These are phyloP conservation scores for Penicillium frequentans DNA, from an alignment of 2,329 filamentous ascomycete species.

Conservation along the genomic window DNA sequence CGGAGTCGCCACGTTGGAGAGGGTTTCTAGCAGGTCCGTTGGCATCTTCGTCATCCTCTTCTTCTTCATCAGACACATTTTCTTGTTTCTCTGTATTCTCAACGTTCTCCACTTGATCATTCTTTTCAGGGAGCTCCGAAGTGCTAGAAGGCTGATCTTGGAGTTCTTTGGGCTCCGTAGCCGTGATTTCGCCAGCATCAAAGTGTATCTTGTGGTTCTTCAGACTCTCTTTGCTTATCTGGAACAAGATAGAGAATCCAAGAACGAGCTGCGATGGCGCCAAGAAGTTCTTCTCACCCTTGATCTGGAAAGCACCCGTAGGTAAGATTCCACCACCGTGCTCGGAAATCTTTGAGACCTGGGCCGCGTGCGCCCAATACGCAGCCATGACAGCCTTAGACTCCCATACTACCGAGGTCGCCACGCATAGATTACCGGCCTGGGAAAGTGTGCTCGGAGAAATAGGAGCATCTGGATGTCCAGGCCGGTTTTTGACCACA, in stretches of 20 bases:
- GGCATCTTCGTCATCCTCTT: constrained; percentile 36
- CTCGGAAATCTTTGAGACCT: constrained; percentile 82
- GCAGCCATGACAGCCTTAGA: constrained; percentile 93
- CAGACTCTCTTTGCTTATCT: constrained; percentile 84
- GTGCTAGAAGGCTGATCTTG: background rate
- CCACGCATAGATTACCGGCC: constrained; percentile 80
- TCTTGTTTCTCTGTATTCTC: constrained; percentile 9
- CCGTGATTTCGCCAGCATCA: constrained; percentile 31
- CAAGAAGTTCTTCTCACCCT: constrained; percentile 86
- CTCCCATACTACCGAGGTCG: constrained; percentile 89
- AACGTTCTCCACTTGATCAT: constrained; percentile 25
- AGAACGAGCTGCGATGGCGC: constrained; percentile 84
- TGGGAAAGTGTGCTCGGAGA: constrained; percentile 89
- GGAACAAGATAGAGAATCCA: constrained; percentile 84
- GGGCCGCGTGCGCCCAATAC: constrained; percentile 90
- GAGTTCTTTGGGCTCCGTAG: constrained; percentile 12
- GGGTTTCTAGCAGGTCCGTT: constrained; percentile 17
- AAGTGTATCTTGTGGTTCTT: constrained; percentile 71
- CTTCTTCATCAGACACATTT: constrained; percentile 20
- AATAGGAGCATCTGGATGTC: constrained; percentile 77
- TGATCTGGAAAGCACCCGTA: constrained; percentile 75
- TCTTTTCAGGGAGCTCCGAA: constrained; percentile 2
- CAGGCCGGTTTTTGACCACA: constrained; percentile 83
- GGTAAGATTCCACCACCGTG: constrained; percentile 76
- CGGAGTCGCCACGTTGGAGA: constrained; percentile 19